Conservation (phyloP, 768 basidiomycete species). For the Daedaleopsis nitida region DNA sequence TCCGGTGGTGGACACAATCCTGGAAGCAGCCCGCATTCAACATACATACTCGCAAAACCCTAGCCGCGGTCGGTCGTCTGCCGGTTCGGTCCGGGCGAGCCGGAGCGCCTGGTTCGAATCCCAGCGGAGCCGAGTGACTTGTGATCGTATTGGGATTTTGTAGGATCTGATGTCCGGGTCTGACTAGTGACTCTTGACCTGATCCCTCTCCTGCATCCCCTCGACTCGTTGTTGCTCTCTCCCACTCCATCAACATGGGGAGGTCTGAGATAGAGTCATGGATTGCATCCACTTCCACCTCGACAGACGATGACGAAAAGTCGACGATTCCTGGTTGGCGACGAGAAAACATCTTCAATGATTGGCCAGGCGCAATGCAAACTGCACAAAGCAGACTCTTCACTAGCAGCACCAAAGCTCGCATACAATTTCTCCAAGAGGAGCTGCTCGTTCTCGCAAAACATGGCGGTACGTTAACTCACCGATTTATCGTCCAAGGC, state of each 20-base stretch:
- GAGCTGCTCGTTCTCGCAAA: constrained; percentile 59
- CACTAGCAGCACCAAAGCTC: constrained; percentile 52
- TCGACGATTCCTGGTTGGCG: constrained; percentile 50
- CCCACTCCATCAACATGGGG: constrained; percentile 22
- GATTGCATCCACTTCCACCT: constrained; percentile 50
- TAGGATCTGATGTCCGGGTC: neutral
- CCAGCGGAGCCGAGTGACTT: no score
- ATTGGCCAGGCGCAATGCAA: constrained; percentile 59
- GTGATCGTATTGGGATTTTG: no score
- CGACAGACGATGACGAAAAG: constrained; percentile 35
- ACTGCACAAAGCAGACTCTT: constrained; percentile 54
- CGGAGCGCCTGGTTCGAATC: no score
- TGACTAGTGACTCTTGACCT: neutral
- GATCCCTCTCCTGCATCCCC: neutral
- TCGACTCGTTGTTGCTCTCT: neutral
- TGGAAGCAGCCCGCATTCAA: no score
- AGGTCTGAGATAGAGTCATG: constrained; percentile 65
- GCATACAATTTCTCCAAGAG: constrained; percentile 63
- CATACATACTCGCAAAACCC: no score
- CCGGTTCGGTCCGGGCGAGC: no score
- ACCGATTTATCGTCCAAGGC: neutral
- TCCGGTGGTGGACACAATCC: no score
- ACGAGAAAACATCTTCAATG: constrained; percentile 49
- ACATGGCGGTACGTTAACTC: constrained; percentile 48
- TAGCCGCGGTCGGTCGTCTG: no score